Conservation (phyloP, 2,329 filamentous ascomycete species). For the Fusarium sp. region DNA sequence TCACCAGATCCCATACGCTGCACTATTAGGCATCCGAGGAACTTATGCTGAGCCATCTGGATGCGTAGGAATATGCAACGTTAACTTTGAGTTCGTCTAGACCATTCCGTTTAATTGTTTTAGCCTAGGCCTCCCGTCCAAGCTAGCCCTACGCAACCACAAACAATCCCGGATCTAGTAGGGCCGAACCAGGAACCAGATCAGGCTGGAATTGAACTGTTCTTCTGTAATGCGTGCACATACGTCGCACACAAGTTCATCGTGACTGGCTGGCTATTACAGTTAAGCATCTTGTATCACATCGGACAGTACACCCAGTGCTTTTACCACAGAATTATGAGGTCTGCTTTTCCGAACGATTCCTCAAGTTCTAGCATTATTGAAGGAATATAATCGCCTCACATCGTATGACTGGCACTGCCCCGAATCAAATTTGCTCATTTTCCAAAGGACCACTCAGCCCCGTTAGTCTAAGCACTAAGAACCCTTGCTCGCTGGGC, state of each 20-base stretch:
- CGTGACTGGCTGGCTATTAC: background rate
- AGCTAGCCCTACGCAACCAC: background rate
- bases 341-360: background rate
- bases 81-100: background rate
- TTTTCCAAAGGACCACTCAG: conserved; percentile 9
- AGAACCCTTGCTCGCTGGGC: background rate
- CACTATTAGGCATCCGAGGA: background rate
- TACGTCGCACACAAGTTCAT: background rate
- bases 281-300: background rate
- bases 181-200: background rate
- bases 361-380: background rate
- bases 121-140: background rate
- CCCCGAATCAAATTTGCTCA: conserved; percentile 2
- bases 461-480: conserved; percentile 12
- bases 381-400: background rate
- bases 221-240: background rate
- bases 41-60: background rate
- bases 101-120: background rate
- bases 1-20: background rate
- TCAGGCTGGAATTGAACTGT: background rate
- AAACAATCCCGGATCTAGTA: background rate
- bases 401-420: conserved; percentile 1
- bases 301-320: background rate
- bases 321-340: background rate
- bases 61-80: background rate